A percentile compares a stretch with the other conserved stretches of the same genome.
Evolutionary conservation across 306 rosid genomes (phyloP).

Genomic region (Corylus avellana): DNA sequence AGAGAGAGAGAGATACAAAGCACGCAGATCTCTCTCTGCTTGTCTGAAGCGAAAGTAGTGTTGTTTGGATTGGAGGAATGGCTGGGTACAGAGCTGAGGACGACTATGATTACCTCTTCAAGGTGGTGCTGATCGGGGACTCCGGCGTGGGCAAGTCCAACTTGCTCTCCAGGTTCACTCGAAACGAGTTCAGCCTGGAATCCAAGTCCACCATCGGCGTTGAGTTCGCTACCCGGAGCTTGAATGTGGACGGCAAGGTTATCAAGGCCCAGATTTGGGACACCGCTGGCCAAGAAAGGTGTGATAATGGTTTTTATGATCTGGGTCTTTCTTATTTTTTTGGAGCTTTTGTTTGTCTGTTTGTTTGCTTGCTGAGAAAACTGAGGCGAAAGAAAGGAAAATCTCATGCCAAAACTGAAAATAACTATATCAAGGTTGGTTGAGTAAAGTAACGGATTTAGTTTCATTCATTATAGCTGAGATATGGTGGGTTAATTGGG

Average conservation of each 20-base stretch:
- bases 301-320: slow-evolving; percentile 11
- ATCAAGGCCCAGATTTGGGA: slow-evolving; percentile 70
- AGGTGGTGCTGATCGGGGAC: slow-evolving; percentile 56
- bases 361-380: slow-evolving; percentile 13
- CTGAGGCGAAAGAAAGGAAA: not conserved
- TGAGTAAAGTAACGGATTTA: not conserved
- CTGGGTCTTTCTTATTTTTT: slow-evolving; percentile 13
- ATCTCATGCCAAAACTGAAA: not conserved
- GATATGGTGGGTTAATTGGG: slow-evolving; percentile 19
- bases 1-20: not conserved
- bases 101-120: slow-evolving; percentile 59
- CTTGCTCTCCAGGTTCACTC: slow-evolving; percentile 59
- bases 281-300: slow-evolving; percentile 67
- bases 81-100: slow-evolving; percentile 63
- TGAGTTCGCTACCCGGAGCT: slow-evolving; percentile 67
- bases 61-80: slow-evolving; percentile 21
- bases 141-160: slow-evolving; percentile 62
- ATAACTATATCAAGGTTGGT: not conserved
- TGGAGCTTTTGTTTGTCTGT: not conserved
- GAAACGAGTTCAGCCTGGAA: slow-evolving; percentile 64
- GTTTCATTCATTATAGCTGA: not conserved
- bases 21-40: not conserved
- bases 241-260: slow-evolving; percentile 49
- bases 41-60: slow-evolving; percentile 13
- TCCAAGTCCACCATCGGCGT: slow-evolving; percentile 65